Evolutionary conservation across 75 land plant genomes (phyloP), one percentile per base, ranked within the genome.

Genomic region (Picea glauca): DNA sequence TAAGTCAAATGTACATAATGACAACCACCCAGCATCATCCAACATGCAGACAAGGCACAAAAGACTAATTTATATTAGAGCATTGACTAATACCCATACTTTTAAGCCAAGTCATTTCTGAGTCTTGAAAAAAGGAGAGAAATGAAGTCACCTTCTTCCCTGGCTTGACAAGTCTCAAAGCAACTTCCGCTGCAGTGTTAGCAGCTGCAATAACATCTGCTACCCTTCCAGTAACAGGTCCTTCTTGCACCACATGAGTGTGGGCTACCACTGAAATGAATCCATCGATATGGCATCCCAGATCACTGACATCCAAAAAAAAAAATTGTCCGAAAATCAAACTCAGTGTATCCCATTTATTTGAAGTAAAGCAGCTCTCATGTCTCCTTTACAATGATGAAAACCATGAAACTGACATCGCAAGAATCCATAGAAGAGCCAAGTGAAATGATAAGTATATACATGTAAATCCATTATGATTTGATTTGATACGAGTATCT

Each of bases 221-320:
- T 35, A 88, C 91, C 74, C 92, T 86, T 21, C 99, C 99, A n/a
- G 92, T 90, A 1, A 97, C 81, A n/a, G 94, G 91, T 2, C 98
- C 98, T 57, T 89, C 88, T 74, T 93, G 89, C 65, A 97, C 77
- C 26, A 91, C 98, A 85, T 91, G 94, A 58, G 98, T 97, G 81
- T 97, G 96, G 1, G 90, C 98, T 26, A 97, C 98, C 38, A 97
- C 98, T 8, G 98, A 91, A 68, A 97, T 97, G 78, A 97, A 97
- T 54, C 99, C 99, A 88, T 97, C 99, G 66, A 97, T 95, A 79
- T 97, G 99, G 76, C 95, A 91, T 0, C 99, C 98, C 83, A 97
- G 81, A 82, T 97, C 98, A 81, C 99, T 97, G 90, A 64, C 59
- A 78, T 30, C 59, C 32, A 75, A 26, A 54, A 75, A 74, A 21